Percentiles rank a stretch among this genome's conserved stretches.
phyloP scores from a whole-genome alignment of 805 yeast genomes.

The Myxozyma geophila region DNA sequence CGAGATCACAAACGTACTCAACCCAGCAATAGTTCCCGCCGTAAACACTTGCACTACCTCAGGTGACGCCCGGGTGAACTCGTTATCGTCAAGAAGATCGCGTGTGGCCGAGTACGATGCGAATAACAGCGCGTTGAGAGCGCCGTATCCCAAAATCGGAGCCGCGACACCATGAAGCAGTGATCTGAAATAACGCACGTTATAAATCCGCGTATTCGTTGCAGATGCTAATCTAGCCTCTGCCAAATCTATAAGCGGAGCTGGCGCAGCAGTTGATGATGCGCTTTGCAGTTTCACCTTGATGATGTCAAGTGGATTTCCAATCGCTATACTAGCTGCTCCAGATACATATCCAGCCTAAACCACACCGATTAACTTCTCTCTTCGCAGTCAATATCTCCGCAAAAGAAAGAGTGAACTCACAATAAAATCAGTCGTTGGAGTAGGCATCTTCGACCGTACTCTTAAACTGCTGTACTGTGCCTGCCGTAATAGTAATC shows the following conservation, averaged over 20 bases:
- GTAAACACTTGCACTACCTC: slow-evolving; percentile 23
- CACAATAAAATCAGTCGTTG: slow-evolving; percentile 23
- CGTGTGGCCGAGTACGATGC: slow-evolving; percentile 27
- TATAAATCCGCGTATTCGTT: background rate
- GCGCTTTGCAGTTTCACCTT: slow-evolving; percentile 38
- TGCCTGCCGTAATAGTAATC: too few species aligned
- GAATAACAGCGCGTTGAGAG: slow-evolving; percentile 35
- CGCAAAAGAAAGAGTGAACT: slow-evolving; percentile 1
- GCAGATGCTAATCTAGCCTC: background rate
- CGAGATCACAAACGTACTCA: slow-evolving; percentile 37
- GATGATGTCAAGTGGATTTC: slow-evolving; percentile 40
- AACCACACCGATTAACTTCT: background rate
- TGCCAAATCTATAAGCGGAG: background rate
- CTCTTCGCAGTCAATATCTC: background rate
- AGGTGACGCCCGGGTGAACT: background rate
- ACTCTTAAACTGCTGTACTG: background rate
- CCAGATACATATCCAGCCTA: slow-evolving; percentile 41
- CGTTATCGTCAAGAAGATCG: slow-evolving; percentile 6
- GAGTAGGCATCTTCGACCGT: slow-evolving; percentile 14
- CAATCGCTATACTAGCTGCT: slow-evolving; percentile 39
- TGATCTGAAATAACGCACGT: slow-evolving; percentile 2
- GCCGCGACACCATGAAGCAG: slow-evolving; percentile 39
- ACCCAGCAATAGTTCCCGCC: slow-evolving; percentile 39
- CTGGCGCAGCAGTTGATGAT: background rate
- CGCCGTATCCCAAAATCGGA: slow-evolving; percentile 39